These are phyloP conservation scores for Phytophthora idaei DNA, from an alignment of 352 stramenopile genomes.

Conservation along the genomic window DNA sequence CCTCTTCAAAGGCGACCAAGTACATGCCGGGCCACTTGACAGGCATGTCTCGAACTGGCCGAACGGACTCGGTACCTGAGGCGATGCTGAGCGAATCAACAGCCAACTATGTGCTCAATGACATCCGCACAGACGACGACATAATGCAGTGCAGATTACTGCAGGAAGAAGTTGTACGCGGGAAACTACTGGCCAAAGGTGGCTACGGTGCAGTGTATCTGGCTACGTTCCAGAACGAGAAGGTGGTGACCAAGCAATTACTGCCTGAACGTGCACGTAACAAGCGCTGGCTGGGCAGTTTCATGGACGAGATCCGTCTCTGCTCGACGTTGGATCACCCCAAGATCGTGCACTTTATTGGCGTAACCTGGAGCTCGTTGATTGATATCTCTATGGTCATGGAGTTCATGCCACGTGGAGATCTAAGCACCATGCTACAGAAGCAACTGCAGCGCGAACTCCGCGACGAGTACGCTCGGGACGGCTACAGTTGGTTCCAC, in stretches of 20 bases:
- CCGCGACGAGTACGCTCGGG: slow-evolving; percentile 25
- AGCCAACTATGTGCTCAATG: slow-evolving; percentile 45
- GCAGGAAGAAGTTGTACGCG: slow-evolving; percentile 53
- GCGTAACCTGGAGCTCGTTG: slow-evolving; percentile 58
- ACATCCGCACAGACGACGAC: slow-evolving; percentile 70
- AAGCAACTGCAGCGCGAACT: slow-evolving; percentile 35
- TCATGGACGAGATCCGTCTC: slow-evolving; percentile 56
- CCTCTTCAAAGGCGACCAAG: slow-evolving; percentile 36
- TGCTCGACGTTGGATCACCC: slow-evolving; percentile 46
- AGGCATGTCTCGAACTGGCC: slow-evolving; percentile 30
- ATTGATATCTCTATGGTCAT: slow-evolving; percentile 61
- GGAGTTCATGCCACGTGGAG: slow-evolving; percentile 54
- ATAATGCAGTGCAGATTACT: slow-evolving; percentile 58
- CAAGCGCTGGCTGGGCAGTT: slow-evolving; percentile 38
- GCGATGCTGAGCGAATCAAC: slow-evolving; percentile 23
- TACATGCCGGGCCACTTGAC: slow-evolving; percentile 30
- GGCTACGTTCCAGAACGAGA: slow-evolving; percentile 45
- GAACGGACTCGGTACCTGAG: slow-evolving; percentile 30
- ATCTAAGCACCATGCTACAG: slow-evolving; percentile 49
- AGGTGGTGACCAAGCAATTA: slow-evolving; percentile 58
- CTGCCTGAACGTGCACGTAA: slow-evolving; percentile 39
- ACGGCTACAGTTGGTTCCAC: slow-evolving; percentile 43
- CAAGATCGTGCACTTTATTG: slow-evolving; percentile 56
- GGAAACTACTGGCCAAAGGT: slow-evolving; percentile 48
- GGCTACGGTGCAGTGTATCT: slow-evolving; percentile 70